Conservation (phyloP, 1,284 basidiomycete genomes). For the Ustilago xerochloae region DNA sequence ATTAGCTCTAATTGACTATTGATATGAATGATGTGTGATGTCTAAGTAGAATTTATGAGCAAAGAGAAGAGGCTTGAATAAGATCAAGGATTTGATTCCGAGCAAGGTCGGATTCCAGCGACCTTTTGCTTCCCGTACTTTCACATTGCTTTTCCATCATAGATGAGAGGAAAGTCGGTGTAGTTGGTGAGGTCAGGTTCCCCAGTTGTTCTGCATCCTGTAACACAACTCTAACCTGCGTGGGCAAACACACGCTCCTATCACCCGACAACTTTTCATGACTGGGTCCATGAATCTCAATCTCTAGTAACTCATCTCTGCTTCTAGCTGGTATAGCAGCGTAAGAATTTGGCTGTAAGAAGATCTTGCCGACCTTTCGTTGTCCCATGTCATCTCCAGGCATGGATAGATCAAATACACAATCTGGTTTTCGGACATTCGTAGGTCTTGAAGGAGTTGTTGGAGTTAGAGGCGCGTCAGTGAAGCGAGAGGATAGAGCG, state of each 20-base stretch:
- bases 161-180: neutral
- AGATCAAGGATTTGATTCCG: slow-evolving; percentile 17
- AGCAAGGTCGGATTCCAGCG: neutral
- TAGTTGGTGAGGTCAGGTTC: neutral
- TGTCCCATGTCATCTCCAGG: slow-evolving; percentile 1
- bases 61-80: neutral
- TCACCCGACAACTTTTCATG: slow-evolving; percentile 5
- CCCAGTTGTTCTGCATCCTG: slow-evolving; percentile 24
- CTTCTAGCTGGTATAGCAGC: slow-evolving; percentile 17
- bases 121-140: neutral
- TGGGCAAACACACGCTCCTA: slow-evolving; percentile 12
- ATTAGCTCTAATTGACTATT: neutral
- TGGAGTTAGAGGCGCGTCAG: neutral
- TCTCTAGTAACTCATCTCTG: slow-evolving; percentile 33
- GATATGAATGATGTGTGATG: neutral
- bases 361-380: slow-evolving; percentile 9
- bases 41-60: neutral
- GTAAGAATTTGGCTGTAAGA: slow-evolving; percentile 30
- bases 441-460: neutral
- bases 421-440: slow-evolving; percentile 20
- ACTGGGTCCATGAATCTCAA: slow-evolving; percentile 18
- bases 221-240: slow-evolving; percentile 23
- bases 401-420: slow-evolving; percentile 34
- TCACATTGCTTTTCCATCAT: neutral
- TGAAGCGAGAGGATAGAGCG: slow-evolving; percentile 15